A percentile compares a stretch with the other conserved stretches of the same genome.
Evolutionary conservation across 805 yeast genomes (phyloP).

Genomic region (Spathaspora gorwiae): DNA sequence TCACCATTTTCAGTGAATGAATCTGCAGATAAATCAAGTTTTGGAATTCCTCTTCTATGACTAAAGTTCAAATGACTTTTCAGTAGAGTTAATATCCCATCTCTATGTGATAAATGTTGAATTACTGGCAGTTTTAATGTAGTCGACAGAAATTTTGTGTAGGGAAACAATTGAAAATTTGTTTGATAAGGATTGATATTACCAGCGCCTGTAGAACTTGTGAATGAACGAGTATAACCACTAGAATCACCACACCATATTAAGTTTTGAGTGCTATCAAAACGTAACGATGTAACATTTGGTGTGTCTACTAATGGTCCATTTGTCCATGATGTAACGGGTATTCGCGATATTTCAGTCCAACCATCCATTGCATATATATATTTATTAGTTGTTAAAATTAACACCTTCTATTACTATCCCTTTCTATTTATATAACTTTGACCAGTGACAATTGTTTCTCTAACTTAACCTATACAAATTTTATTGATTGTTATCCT

Average conservation of each 20-base stretch:
- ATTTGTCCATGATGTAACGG: slow-evolving; percentile 1
- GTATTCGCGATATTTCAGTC: slow-evolving; percentile 37
- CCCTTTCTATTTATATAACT: too few relatives aligned
- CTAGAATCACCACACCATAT: slow-evolving; percentile 79
- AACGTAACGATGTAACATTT: slow-evolving; percentile 30
- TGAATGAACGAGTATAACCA: slow-evolving; percentile 41
- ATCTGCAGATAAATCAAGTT: slow-evolving; percentile 12
- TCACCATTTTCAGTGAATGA: slow-evolving; percentile 10
- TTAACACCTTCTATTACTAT: too few relatives aligned
- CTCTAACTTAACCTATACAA: too few relatives aligned
- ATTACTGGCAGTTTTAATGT: slow-evolving; percentile 18
- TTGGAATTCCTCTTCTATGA: slow-evolving; percentile 30
- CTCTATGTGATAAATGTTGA: slow-evolving; percentile 26
- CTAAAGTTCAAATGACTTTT: slow-evolving; percentile 26
- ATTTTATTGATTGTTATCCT: too few relatives aligned
- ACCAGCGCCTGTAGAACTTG: slow-evolving; percentile 10
- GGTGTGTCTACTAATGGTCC: neutral
- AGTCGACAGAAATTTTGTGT: slow-evolving; percentile 24
- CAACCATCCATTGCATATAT: slow-evolving; percentile 42
- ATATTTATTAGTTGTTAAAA: too few relatives aligned
- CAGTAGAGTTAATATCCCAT: slow-evolving; percentile 34
- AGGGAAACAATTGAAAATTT: slow-evolving; percentile 25
- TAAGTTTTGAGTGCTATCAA: slow-evolving; percentile 71
- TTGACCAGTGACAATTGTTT: too few relatives aligned
- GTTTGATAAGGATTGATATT: slow-evolving; percentile 15